Evolutionary conservation across 164 flowering plant species (phyloP), one percentile per base, ranked within the genome.

Genomic region (Nymphaea thermarum): DNA sequence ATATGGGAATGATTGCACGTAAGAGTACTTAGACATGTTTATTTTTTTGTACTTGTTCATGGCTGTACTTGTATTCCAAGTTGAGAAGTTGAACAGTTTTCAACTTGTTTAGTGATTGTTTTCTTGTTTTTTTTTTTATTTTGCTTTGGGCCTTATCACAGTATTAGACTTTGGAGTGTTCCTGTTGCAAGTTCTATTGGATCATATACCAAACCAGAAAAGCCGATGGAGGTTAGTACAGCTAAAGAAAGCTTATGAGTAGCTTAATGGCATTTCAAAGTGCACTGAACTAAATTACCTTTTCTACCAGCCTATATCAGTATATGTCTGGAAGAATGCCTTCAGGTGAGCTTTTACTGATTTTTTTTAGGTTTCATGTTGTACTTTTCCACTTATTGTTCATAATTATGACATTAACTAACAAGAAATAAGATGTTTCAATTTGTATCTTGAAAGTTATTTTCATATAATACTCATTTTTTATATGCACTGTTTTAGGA

Each of bases 1-100:
- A 4, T 91, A 96, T 72, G 96, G 99, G 73, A 80, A 77, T 66
- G 99, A 94, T 87, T 80, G 86, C 88, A 94, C 87, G 98, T 94
- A 83, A 83, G 87, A 5, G 43, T 4, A 12, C 55, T 3, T 47
- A n/a, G n/a, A n/a, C n/a, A n/a, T n/a, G n/a, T n/a, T n/a, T n/a
- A n/a, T n/a, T n/a, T n/a, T n/a, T n/a, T 47, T 47, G 6, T 47
- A 12, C 55, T 47, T 47, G 10, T 12, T 8, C 55, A n/a, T n/a
- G n/a, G n/a, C n/a, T n/a, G n/a, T n/a, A 6, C 55, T 47, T 47
- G 55, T 47, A 47, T 47, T 6, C 11, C 11, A n/a, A n/a, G n/a
- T n/a, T n/a, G n/a, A n/a, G n/a, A 47, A 47, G n/a, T n/a, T n/a
- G n/a, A n/a, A n/a, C n/a, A n/a, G 55, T 12, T 47, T 47, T 12